Base-by-base conservation (phyloP, 108 stramenopile genomes). In the Conticribra weissflogii region DNA sequence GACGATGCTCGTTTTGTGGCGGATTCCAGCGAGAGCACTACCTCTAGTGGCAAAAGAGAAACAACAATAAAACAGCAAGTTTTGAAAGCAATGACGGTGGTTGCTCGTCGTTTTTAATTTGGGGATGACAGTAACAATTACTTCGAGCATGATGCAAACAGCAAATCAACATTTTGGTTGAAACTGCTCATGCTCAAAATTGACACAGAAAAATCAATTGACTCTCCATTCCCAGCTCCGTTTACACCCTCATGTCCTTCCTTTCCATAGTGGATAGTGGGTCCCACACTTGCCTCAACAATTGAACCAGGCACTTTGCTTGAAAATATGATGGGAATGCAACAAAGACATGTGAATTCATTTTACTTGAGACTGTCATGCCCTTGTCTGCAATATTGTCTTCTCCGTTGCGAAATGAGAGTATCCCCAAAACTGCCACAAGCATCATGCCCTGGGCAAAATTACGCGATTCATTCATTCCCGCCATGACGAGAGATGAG, bases 211-310 rank as follows among this genome's bases (percentile, higher is more conserved):
- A 17, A 27, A 16, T 45, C 44, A 45, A 14, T 16, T 33, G 9
- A 36, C 30, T 15, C n/a, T 19, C 22, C 61, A 24, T 59, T 70
- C 44, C 66, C 16, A 44, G 33, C 0, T 68, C 65, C 21, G 75
- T 85, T 15, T 85, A 74, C 66, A 81, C 84, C 14, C 53, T 85
- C 49, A 74, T 85, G 77, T 74, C 75, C 18, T 74, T 85, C 55
- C 64, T 85, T 27, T 59, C 76, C 19, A 61, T 84, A n/a, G 4
- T 54, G 2, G 51, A 62, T n/a, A n/a, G n/a, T n/a, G n/a, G n/a
- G n/a, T 24, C 59, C 61, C 0, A 45, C 17, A 8, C 23, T 31
- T 8, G 4, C 8, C 2, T 9, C 36, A 41, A 41, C 36, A 41
- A 5, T 9, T 9, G 12, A 41, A 5, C 5, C 12, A n/a, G n/a